Evolutionary conservation across 306 rosid species (phyloP).

Genomic region (Vicia sativa): DNA sequence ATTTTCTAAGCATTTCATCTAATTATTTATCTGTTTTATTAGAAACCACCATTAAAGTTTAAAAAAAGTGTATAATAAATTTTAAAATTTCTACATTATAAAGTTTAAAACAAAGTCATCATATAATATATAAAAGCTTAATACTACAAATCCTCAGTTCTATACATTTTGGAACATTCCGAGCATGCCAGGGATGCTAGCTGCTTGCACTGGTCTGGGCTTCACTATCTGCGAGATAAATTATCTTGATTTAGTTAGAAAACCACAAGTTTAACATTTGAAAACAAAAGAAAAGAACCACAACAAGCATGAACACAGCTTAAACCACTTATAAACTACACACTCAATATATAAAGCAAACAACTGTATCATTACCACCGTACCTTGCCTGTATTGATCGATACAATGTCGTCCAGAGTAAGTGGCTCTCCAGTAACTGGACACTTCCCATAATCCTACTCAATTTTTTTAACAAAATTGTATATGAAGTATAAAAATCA

Average conservation of each 20-base stretch:
- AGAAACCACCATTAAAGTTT: conserved; percentile 17
- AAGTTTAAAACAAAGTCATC: background rate
- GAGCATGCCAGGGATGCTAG: conserved; percentile 99
- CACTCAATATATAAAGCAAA: background rate
- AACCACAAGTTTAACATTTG: conserved; percentile 9
- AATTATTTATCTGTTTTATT: conserved; percentile 9
- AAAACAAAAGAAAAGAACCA: conserved; percentile 22
- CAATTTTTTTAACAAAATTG: conserved; percentile 35
- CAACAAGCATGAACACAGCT: background rate
- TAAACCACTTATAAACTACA: background rate
- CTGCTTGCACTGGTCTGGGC: conserved; percentile 98
- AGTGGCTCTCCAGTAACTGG: conserved; percentile 91
- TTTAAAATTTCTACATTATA: background rate
- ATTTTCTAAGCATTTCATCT: background rate
- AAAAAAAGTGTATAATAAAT: background rate
- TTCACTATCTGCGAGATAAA: conserved; percentile 80
- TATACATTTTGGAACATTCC: conserved; percentile 98
- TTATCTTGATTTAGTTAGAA: conserved; percentile 36
- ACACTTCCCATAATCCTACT: conserved; percentile 94
- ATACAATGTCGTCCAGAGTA: conserved; percentile 74
- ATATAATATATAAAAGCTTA: no score
- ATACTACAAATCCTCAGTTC: no score
- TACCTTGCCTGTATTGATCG: conserved; percentile 92
- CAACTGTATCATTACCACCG: conserved; percentile 23
- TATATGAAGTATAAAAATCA: conserved; percentile 19